Percentiles rank a stretch among this genome's conserved stretches.
These are phyloP conservation scores for Durusdinium trenchii DNA, from an alignment of 73 alveolate genomes.

Conservation along the genomic window DNA sequence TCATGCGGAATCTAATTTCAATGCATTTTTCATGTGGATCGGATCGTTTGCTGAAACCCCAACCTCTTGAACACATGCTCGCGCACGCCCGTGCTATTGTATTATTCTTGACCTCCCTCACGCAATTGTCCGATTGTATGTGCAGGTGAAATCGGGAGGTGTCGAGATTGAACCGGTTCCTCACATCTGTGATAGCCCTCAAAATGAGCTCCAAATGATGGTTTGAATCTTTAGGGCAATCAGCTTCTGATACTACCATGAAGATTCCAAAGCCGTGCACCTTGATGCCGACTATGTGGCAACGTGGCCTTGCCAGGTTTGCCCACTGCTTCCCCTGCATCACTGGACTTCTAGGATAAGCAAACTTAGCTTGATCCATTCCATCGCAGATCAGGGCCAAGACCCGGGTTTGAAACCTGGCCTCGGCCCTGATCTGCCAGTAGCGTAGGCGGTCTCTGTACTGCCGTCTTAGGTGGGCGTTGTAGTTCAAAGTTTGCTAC, in stretches of 20 bases:
- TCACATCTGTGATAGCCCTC: neutral
- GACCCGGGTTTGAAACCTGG: neutral
- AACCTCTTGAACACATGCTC: neutral
- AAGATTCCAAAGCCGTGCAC: neutral
- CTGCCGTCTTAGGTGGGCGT: neutral
- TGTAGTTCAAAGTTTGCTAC: neutral
- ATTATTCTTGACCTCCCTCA: neutral
- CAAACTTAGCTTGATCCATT: neutral
- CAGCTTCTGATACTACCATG: neutral
- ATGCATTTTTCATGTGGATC: too few species aligned
- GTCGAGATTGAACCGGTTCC: neutral
- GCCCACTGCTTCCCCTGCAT: slow-evolving; percentile 15
- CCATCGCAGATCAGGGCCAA: neutral
- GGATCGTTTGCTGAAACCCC: neutral
- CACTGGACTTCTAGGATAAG: neutral
- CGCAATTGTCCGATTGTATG: neutral
- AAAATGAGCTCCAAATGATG: neutral
- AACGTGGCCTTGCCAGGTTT: neutral
- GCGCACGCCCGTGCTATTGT: neutral
- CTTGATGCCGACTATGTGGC: neutral
- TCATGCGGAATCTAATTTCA: too few species aligned
- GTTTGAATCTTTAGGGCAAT: neutral
- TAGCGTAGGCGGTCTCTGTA: neutral
- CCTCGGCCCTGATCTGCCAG: neutral
- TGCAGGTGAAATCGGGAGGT: neutral